Conservation (phyloP, 495 filamentous ascomycete genomes). For the Xylaria longipes region DNA sequence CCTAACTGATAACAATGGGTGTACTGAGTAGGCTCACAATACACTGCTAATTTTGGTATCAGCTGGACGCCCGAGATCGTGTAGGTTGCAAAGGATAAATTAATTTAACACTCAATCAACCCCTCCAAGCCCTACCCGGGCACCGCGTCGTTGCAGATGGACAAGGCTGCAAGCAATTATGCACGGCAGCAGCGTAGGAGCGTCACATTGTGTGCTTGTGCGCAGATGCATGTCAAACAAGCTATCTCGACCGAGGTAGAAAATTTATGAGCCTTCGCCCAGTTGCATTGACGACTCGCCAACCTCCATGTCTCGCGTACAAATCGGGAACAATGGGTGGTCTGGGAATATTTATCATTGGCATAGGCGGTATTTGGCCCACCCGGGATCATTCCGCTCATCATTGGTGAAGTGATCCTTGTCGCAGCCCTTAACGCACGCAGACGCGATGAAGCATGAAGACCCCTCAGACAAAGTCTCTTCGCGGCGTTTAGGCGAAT, state of each 20-base stretch:
- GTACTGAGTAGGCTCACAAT: slow-evolving; percentile 1
- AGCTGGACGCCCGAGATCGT: slow-evolving; percentile 18
- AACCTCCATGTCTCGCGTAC: slow-evolving; percentile 16
- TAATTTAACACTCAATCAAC: slow-evolving; percentile 11
- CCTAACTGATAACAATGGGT: not conserved
- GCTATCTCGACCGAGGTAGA: not conserved
- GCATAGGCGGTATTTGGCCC: slow-evolving; percentile 13
- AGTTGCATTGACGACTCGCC: slow-evolving; percentile 13
- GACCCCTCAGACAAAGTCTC: slow-evolving; percentile 8
- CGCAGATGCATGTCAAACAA: slow-evolving; percentile 20
- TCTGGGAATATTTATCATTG: slow-evolving; percentile 19
- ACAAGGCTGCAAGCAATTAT: slow-evolving; percentile 29
- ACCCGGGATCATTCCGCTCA: slow-evolving; percentile 1
- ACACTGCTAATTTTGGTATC: not conserved
- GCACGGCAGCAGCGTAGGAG: slow-evolving; percentile 19
- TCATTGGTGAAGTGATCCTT: slow-evolving; percentile 22
- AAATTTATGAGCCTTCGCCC: not conserved
- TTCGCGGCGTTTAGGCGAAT: not conserved
- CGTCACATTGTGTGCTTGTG: slow-evolving; percentile 19
- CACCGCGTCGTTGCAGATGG: not conserved
- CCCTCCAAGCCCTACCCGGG: slow-evolving; percentile 23
- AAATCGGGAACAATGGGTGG: slow-evolving; percentile 3
- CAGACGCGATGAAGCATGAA: slow-evolving; percentile 9
- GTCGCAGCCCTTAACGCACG: slow-evolving; percentile 4
- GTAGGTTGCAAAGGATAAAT: slow-evolving; percentile 20